Evolutionary conservation across 148 eudicot species (phyloP).

Genomic region (Rhododendron ferrugineum): DNA sequence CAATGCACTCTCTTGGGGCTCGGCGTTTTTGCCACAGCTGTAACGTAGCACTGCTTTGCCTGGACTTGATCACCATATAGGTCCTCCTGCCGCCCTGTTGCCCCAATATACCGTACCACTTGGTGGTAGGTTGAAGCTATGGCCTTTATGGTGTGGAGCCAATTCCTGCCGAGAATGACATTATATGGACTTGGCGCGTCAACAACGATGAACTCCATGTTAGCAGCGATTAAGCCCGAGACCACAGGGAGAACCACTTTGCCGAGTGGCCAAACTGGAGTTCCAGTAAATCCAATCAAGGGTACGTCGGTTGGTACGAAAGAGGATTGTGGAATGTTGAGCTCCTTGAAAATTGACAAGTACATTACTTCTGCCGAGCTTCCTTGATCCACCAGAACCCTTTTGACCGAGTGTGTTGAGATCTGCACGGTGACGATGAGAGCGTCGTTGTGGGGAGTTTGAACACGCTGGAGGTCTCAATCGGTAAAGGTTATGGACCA

Average conservation of each 20-base stretch:
- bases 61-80: fast-evolving
- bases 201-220: no score
- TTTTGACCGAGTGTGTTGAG: no score
- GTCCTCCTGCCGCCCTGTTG: no score
- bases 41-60: fast-evolving
- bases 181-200: no score
- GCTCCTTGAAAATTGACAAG: fast-evolving
- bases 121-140: no score
- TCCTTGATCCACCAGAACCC: no score
- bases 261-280: fast-evolving
- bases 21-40: fast-evolving
- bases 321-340: fast-evolving
- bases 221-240: no score
- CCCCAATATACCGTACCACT: fast-evolving
- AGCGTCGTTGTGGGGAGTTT: no score
- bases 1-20: fast-evolving
- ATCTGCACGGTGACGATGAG: fast-evolving
- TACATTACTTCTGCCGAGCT: fast-evolving
- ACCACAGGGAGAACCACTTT: fast-evolving
- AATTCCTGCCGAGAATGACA: fast-evolving
- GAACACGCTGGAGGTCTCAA: no score
- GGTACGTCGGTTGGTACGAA: fast-evolving
- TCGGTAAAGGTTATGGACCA: no score
- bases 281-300: no score
- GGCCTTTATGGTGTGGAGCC: fast-evolving